Percentiles rank a stretch among this genome's conserved stretches.
phyloP scores from a whole-genome alignment of 192 early-diverging fungal genomes.

The Coemansia sp. region DNA sequence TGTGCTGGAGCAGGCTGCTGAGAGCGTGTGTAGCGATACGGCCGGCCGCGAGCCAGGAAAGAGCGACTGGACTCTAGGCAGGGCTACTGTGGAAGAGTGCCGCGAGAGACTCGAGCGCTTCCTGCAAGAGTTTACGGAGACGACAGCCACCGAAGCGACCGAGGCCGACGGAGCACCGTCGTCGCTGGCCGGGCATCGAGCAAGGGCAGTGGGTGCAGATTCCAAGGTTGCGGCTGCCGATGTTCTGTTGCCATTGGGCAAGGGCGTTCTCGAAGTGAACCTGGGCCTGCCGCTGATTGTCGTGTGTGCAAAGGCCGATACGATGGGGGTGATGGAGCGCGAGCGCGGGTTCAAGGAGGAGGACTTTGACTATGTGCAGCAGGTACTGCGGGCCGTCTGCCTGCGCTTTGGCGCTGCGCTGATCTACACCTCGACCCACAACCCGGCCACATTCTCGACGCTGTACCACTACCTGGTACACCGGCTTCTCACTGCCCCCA shows the following conservation, averaged over 20 bases:
- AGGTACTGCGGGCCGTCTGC: conserved; percentile 80
- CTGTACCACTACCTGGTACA: conserved; percentile 81
- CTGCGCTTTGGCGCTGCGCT: conserved; percentile 87
- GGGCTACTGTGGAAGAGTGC: conserved; percentile 64
- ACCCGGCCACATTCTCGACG: conserved; percentile 66
- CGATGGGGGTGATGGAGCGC: conserved; percentile 66
- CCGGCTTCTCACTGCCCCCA: conserved; percentile 49
- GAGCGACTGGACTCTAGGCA: conserved; percentile 55
- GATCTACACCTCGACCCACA: conserved; percentile 80
- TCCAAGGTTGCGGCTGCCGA: conserved; percentile 8
- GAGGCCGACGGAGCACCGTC: conserved; percentile 19
- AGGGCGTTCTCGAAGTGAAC: conserved; percentile 77
- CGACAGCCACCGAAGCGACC: conserved; percentile 16
- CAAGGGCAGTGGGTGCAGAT: conserved; percentile 4
- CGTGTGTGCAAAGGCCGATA: conserved; percentile 80
- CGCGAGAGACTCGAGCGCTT: conserved; percentile 63
- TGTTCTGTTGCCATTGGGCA: conserved; percentile 65
- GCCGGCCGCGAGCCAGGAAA: conserved; percentile 29
- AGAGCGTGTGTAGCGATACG: conserved; percentile 47
- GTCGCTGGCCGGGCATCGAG: too few species aligned
- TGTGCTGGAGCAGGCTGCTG: conserved; percentile 56
- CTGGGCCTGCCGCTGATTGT: conserved; percentile 85
- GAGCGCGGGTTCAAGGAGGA: conserved; percentile 83
- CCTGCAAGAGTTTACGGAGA: conserved; percentile 66
- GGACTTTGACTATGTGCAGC: conserved; percentile 94